Base-by-base conservation (phyloP, 2,329 filamentous ascomycete species). In the Trichoderma oligosporum region DNA sequence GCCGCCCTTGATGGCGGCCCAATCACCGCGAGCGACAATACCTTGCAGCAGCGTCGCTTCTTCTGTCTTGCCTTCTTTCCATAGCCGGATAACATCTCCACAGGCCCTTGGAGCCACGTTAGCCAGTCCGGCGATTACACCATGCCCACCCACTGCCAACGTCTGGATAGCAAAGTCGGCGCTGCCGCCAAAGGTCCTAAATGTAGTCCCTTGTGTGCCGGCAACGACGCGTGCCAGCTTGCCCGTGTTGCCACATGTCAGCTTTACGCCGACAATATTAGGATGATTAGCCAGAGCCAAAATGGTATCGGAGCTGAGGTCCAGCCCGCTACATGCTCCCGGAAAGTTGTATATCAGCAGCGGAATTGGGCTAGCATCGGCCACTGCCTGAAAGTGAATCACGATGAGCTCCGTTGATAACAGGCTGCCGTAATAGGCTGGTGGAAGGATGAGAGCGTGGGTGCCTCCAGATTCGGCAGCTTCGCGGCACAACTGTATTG, bases 151-250 rank as follows among this genome's bases (percentile, higher is more conserved):
- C 4, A 83, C 86, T 41, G 87, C 78, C 36, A 89, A 71, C 1
- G 84, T 85, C 69, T 89, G 87, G 11, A 91, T 72, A 11, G 84
- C 86, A 70, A 90, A 90, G 73, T 91, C 87, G 52, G 86, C 86
- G 47, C 83, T 87, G 56, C 88, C 88, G 39, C 86, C 87, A 65
- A 87, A 82, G 59, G 86, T 86, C 67, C 88, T 78, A 75, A 91
- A 91, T 14, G 42, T 20, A 0, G 59, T 64, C 45, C 56, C 62
- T 31, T 58, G 57, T 4, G 78, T 76, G 3, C 76, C 78, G 44
- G 81, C 68, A 58, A 69, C 80, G 66, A 76, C 76, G 68, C 70
- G 68, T 2, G 73, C 73, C 41, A 85, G 74, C 67, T 86, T 85
- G 35, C 83, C 82, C 38, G 82, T 85, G 66, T 86, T 85, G 7